These are phyloP conservation scores for Amanita jacksonii DNA, from an alignment of 768 basidiomycete genomes.

Conservation along the genomic window DNA sequence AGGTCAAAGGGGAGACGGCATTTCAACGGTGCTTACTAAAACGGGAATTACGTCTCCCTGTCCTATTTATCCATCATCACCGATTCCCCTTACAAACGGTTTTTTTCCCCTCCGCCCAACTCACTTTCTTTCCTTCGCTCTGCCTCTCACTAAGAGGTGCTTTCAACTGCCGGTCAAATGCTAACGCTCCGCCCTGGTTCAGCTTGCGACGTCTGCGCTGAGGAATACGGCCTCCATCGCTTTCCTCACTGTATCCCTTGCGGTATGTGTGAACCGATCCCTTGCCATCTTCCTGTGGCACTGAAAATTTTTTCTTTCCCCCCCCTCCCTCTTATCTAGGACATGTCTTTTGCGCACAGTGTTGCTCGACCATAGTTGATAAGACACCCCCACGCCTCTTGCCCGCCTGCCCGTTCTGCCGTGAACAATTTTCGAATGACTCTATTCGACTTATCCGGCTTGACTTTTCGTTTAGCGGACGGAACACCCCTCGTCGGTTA, in stretches of 20 bases:
- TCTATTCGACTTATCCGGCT: slow-evolving; percentile 69
- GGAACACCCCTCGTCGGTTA: slow-evolving; percentile 55
- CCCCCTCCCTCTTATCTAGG: too few relatives aligned
- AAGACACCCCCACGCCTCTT: slow-evolving; percentile 61
- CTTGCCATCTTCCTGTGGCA: slow-evolving; percentile 1
- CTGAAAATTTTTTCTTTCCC: slow-evolving; percentile 19
- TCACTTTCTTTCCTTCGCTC: slow-evolving; percentile 29
- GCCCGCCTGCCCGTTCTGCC: slow-evolving; percentile 82
- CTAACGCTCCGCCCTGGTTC: slow-evolving; percentile 77
- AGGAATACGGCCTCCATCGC: slow-evolving; percentile 70
- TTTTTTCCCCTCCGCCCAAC: slow-evolving; percentile 30
- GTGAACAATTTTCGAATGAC: slow-evolving; percentile 61
- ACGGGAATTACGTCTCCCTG: slow-evolving; percentile 26
- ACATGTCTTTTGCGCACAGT: slow-evolving; percentile 70
- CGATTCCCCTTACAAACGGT: slow-evolving; percentile 25
- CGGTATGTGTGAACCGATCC: slow-evolving; percentile 40
- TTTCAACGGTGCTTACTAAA: slow-evolving; percentile 7
- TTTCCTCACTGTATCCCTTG: slow-evolving; percentile 76
- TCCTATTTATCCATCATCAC: slow-evolving; percentile 38
- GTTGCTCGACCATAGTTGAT: slow-evolving; percentile 74
- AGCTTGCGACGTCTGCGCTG: slow-evolving; percentile 84
- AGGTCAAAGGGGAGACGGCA: background rate
- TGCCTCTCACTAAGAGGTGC: slow-evolving; percentile 32
- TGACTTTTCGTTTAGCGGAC: slow-evolving; percentile 63
- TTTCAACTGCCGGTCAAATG: slow-evolving; percentile 46